Conservation (phyloP, 805 yeast species). For the Ogataea thermomethanolica region DNA sequence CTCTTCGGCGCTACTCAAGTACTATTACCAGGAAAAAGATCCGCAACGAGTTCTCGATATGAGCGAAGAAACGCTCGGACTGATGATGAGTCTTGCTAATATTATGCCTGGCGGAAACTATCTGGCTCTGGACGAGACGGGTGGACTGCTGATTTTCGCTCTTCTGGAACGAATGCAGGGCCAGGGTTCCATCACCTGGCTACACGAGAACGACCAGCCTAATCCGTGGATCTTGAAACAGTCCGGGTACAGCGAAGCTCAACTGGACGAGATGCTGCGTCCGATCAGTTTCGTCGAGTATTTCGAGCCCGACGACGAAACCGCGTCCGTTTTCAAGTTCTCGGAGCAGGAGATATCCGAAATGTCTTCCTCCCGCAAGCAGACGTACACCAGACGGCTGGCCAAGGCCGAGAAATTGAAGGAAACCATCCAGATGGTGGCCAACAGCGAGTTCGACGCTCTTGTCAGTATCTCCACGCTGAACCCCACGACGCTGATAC, state of each 20-base stretch:
- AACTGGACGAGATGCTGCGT: conserved; percentile 53
- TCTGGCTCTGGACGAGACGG: conserved; percentile 88
- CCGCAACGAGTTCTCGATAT: conserved; percentile 68
- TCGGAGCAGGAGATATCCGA: conserved; percentile 50
- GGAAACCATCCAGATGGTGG: conserved; percentile 48
- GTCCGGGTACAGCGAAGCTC: conserved; percentile 57
- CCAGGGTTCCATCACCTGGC: conserved; percentile 58
- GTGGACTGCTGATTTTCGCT: conserved; percentile 82
- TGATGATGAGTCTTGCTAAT: conserved; percentile 73
- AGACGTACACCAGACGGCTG: conserved; percentile 64
- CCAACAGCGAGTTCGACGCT: conserved; percentile 63
- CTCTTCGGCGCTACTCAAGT: conserved; percentile 65
- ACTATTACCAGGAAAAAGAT: conserved; percentile 69
- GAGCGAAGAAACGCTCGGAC: conserved; percentile 80
- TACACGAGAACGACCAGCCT: conserved; percentile 93
- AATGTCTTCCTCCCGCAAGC: conserved; percentile 56
- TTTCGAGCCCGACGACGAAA: conserved; percentile 68
- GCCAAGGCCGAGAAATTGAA: conserved; percentile 52
- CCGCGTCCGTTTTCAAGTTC: conserved; percentile 40
- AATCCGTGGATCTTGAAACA: conserved; percentile 68
- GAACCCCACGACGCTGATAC: conserved; percentile 61
- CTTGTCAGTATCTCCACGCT: conserved; percentile 71
- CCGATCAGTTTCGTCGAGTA: conserved; percentile 77
- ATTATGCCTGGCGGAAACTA: conserved; percentile 88
- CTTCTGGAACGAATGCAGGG: conserved; percentile 91